Conservation (phyloP, 1,284 basidiomycete genomes). For the Sanghuangporus baumii region DNA sequence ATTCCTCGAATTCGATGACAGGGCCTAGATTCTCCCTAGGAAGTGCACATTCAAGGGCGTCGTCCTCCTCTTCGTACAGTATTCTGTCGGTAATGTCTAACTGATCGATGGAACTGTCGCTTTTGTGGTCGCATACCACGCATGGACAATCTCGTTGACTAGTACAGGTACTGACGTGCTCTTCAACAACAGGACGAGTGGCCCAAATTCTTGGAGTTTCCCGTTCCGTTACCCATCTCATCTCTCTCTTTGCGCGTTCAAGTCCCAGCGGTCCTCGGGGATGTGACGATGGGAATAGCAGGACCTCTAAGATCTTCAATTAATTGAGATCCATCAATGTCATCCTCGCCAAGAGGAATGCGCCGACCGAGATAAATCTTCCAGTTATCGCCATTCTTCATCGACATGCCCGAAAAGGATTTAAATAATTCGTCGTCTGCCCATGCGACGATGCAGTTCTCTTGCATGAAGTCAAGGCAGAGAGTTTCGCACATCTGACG, state of each 20-base stretch:
- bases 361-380: conserved; percentile 31
- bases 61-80: neutral
- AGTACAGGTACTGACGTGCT: too few relatives aligned
- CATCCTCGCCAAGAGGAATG: conserved; percentile 28
- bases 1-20: neutral
- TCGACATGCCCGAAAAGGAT: conserved; percentile 26
- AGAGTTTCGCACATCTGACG: conserved; percentile 32
- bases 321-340: conserved; percentile 30
- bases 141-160: too few relatives aligned
- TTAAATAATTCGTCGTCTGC: conserved; percentile 27
- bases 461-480: conserved; percentile 23
- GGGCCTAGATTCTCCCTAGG: neutral
- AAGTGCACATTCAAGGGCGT: neutral
- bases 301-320: conserved; percentile 29
- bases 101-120: neutral
- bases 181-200: too few relatives aligned
- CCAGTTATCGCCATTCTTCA: conserved; percentile 30
- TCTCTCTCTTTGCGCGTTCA: neutral
- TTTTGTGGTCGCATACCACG: neutral
- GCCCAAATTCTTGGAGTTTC: too few relatives aligned
- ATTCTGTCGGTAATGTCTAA: neutral
- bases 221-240: conserved; percentile 4
- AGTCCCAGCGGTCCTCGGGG: neutral
- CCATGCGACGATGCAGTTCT: conserved; percentile 30
- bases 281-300: conserved; percentile 22